These are phyloP conservation scores for Claviceps humidiphila DNA, from an alignment of 2,329 filamentous ascomycete species.

Conservation along the genomic window DNA sequence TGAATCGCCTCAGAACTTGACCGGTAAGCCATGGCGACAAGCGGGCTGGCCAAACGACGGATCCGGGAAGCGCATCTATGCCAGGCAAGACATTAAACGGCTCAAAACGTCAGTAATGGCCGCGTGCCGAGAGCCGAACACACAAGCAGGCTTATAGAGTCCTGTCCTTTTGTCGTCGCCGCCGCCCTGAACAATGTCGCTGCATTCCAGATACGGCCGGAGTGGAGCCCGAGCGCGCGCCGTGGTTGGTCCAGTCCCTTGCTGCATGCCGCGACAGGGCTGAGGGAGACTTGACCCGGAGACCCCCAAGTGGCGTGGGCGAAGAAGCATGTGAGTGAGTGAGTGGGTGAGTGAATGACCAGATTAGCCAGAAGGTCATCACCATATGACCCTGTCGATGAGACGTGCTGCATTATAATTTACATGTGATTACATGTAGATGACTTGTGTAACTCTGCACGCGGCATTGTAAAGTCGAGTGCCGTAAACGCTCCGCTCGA, in stretches of 20 bases:
- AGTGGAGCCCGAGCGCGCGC: not conserved
- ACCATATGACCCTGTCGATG: no score
- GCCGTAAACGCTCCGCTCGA: no score
- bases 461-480: no score
- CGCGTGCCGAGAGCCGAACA: no score
- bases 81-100: not conserved
- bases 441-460: no score
- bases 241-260: constrained; percentile 2
- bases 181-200: constrained; percentile 3
- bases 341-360: no score
- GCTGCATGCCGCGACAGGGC: constrained; percentile 9
- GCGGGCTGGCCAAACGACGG: not conserved
- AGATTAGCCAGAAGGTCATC: no score
- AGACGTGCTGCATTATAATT: no score
- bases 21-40: not conserved
- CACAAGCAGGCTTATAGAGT: no score
- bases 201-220: constrained; percentile 7
- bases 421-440: no score
- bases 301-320: no score
- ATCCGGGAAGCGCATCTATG: not conserved
- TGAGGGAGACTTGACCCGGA: not conserved
- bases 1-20: not conserved
- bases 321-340: no score
- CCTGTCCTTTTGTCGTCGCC: not conserved
- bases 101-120: not conserved